phyloP scores from a whole-genome alignment of 129 eudicot species.

The Tanacetum coccineum region DNA sequence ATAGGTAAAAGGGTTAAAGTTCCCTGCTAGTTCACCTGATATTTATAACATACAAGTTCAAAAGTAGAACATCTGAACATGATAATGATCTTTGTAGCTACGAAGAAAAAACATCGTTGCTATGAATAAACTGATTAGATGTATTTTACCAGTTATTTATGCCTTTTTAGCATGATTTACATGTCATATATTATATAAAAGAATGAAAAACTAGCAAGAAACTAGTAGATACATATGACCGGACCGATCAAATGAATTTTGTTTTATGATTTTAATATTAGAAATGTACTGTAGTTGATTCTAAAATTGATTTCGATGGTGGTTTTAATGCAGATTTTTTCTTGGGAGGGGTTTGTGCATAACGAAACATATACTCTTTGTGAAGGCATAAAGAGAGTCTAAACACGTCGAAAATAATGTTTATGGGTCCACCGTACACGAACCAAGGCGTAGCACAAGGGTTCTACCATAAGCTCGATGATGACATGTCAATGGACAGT shows the following conservation, averaged over 20 bases:
- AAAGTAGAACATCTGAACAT: background rate
- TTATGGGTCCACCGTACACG: background rate
- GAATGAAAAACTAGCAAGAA: too few species aligned
- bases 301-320: constrained; percentile 1
- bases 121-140: background rate
- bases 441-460: constrained; percentile 7
- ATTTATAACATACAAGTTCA: background rate
- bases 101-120: background rate
- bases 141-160: background rate
- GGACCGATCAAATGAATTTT: too few species aligned
- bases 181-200: too few species aligned
- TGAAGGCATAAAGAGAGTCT: background rate
- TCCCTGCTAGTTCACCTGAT: too few species aligned
- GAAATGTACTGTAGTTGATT: too few species aligned
- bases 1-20: too few species aligned
- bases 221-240: too few species aligned
- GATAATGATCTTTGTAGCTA: background rate
- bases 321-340: background rate
- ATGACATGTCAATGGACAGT: constrained; percentile 65
- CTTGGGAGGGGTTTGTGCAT: background rate
- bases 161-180: background rate
- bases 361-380: background rate
- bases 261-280: too few species aligned
- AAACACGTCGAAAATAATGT: background rate
- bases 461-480: constrained; percentile 53